Evolutionary conservation across 1,284 basidiomycete species (phyloP), one percentile per base, ranked within the genome.

Genomic region (Xerocomus amazonicus): DNA sequence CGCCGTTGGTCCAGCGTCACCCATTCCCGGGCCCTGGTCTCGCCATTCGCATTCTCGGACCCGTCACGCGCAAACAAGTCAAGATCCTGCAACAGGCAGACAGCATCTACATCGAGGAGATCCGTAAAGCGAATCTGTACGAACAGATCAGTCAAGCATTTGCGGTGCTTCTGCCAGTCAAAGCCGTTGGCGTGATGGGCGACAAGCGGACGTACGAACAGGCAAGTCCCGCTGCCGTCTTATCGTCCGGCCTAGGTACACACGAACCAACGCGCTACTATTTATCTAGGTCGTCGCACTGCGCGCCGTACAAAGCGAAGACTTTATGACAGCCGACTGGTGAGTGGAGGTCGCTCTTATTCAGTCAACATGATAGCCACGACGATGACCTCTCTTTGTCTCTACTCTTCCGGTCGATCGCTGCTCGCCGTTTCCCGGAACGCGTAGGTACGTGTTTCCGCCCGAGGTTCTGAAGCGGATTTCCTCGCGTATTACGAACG

Each of bases 11-110:
- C 28, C 91, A 93, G 57, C 84, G 97, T 7, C 97, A 99, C 71
- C 97, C 97, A n/a, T 99, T 99, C 85, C 97, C 97, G 17, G 97
- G 96, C 2, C 97, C 97, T 3, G 97, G 96, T 47, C 85, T 99
- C 40, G 96, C 97, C n/a, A 99, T 99, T 66, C 92, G 97, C 37
- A 99, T 99, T 58, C 81, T 99, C 19, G 97, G 97, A 2, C 89
- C 92, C 38, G 92, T 99, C 50, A 97, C 86, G 17, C 84, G 89
- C 43, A 89, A 90, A 36, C 97, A 99, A 73, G 94, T 99, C 56
- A 78, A 83, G 61, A 92, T 97, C 56, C 77, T 97, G n/a, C 97
- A 99, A 69, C 83, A 89, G 46, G 97, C 96, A 2, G 97, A 99
- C 70, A 81, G 74, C 61, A 99, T 99, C 69, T 99, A 96, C 76